Base-by-base conservation (phyloP, 371 early-diverging fungal species). In the Blastocladiella emersonii region DNA sequence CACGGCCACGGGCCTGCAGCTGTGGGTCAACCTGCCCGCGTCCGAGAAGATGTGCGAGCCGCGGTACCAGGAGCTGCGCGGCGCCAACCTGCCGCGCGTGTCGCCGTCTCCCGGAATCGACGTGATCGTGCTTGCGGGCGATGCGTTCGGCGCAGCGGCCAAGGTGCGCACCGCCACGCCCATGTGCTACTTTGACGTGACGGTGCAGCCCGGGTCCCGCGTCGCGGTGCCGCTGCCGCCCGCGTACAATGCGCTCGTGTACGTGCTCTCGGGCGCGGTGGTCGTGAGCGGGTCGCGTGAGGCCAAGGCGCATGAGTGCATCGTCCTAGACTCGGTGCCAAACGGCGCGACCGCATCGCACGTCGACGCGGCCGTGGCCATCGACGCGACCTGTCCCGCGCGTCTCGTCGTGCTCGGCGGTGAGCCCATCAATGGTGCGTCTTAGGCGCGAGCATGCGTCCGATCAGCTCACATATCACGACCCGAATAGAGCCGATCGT, bases 21-120 rank as follows among this genome's bases (percentile, higher is more conserved):
- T 91, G 43, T 92, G 90, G 89, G 83, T 91, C 70, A 92, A 90
- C 68, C 76, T 91, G 15, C 82, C 91, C 1, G 76, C 75, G n/a
- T 81, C 80, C 68, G 82, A 87, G 72, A 92, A 92, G 76, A 76
- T 86, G 77, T 73, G 78, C 27, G 76, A 80, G 34, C 91, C 91
- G 3, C 75, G 75, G 48, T 91, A 91, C 66, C 90, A 91, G 70
- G 90, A 89, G 49, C 75, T 82, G 23, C 76, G 75, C 12, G 80
- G 76, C 35, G 73, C 74, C 51, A 70, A 84, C 39, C 80, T 90
- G 3, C 59, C 59, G 1, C 12, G 15, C 3, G 59, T 36, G 37
- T 4, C 7, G 30, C 79, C 84, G 2, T 67, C 74, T 36, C 78
- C 77, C 34, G 81, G 82, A 57, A 72, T 85, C 1, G 69, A 72